Percentiles rank a stretch among this genome's conserved stretches.
Conservation (phyloP, 768 basidiomycete genomes). For the Phlebiopsis gigantea region DNA sequence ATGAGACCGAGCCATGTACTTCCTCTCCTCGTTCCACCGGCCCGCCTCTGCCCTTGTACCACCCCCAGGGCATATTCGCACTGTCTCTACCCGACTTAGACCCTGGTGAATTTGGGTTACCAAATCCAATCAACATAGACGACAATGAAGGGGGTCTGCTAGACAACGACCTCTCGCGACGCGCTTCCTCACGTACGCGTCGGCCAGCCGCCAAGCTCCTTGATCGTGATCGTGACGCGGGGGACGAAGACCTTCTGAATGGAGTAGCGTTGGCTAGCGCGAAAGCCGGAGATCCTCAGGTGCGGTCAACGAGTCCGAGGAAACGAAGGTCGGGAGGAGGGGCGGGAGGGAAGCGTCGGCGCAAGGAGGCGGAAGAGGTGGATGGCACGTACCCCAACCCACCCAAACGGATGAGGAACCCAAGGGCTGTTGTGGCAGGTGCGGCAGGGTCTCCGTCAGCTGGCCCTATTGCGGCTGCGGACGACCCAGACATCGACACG, state of each 20-base stretch:
- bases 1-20: constrained; percentile 1
- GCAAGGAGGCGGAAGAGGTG: constrained; percentile 56
- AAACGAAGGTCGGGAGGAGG: constrained; percentile 40
- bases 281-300: constrained; percentile 16
- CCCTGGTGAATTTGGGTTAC: constrained; percentile 51
- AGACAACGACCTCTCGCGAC: constrained; percentile 37
- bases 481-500: constrained; percentile 19
- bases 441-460: constrained; percentile 22
- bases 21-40: constrained; percentile 16
- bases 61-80: constrained; percentile 58
- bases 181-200: constrained; percentile 41
- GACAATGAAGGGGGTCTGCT: constrained; percentile 15
- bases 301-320: constrained; percentile 37
- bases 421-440: constrained; percentile 34
- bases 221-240: constrained; percentile 29
- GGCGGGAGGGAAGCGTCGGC: constrained; percentile 45
- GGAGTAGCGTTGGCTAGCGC: not conserved
- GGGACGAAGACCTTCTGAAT: constrained; percentile 25
- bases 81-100: constrained; percentile 63
- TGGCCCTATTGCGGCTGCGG: constrained; percentile 32
- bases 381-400: constrained; percentile 56
- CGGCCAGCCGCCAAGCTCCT: constrained; percentile 45
- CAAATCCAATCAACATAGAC: constrained; percentile 35
- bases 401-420: constrained; percentile 58
- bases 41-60: constrained; percentile 58